Percentiles rank a stretch among this genome's conserved stretches.
These are phyloP conservation scores for Aspergillus ellipticus DNA, from an alignment of 495 filamentous ascomycete species.

Conservation along the genomic window DNA sequence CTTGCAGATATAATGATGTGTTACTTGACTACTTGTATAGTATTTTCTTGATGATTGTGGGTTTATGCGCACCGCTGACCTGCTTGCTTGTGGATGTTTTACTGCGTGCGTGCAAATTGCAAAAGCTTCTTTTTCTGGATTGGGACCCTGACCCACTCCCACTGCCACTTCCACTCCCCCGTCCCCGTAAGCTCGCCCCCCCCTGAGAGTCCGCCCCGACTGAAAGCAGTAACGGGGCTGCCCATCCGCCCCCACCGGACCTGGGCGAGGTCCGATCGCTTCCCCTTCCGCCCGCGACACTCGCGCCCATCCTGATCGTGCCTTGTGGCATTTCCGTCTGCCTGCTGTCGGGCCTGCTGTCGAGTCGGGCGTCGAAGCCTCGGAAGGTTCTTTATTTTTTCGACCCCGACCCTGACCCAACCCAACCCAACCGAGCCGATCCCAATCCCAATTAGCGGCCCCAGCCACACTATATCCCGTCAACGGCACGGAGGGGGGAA, in stretches of 20 bases:
- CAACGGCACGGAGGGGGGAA: background rate
- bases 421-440: background rate
- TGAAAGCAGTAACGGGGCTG: background rate
- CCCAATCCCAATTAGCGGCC: background rate
- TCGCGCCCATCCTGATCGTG: too few relatives aligned
- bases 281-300: background rate
- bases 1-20: constrained; percentile 7
- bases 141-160: too few relatives aligned
- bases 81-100: background rate
- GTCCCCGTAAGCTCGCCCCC: too few relatives aligned
- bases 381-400: too few relatives aligned
- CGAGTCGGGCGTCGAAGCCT: too few relatives aligned
- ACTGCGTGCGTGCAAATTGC: too few relatives aligned
- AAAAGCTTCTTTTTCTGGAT: too few relatives aligned
- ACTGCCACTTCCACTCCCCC: too few relatives aligned
- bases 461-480: background rate
- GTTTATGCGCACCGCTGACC: background rate
- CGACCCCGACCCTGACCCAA: background rate
- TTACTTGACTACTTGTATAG: constrained; percentile 4
- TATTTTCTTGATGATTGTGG: background rate
- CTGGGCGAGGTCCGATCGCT: background rate
- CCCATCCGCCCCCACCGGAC: background rate
- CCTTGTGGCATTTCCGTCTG: too few relatives aligned
- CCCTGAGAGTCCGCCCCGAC: too few relatives aligned
- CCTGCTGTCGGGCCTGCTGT: too few relatives aligned